These are phyloP conservation scores for Cytospora leucostoma DNA, from an alignment of 2,329 filamentous ascomycete species.

Conservation along the genomic window DNA sequence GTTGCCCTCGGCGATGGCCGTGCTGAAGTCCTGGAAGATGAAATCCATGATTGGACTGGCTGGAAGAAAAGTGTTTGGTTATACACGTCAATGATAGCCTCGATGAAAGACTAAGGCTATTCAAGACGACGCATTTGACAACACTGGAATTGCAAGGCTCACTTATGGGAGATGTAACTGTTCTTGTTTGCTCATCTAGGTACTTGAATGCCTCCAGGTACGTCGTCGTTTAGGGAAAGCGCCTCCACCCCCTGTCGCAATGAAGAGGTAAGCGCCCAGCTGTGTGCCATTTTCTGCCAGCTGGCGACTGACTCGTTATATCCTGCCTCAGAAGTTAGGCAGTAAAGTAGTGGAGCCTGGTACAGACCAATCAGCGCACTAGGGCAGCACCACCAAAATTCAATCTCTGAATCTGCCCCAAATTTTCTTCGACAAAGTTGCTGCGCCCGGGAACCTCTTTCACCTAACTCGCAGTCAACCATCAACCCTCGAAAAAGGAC, in stretches of 20 bases:
- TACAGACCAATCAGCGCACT: slow-evolving; percentile 20
- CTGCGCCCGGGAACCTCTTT: slow-evolving; percentile 3
- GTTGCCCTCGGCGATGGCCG: slow-evolving; percentile 64
- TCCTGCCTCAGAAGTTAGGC: slow-evolving; percentile 6
- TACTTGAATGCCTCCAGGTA: background rate
- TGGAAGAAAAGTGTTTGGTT: background rate
- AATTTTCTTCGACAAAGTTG: slow-evolving; percentile 24
- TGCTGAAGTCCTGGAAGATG: slow-evolving; percentile 72
- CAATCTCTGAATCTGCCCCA: slow-evolving; percentile 27
- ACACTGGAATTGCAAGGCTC: background rate
- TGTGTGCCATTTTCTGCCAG: background rate
- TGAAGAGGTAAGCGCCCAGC: background rate
- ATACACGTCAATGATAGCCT: background rate
- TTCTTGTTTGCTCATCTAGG: background rate
- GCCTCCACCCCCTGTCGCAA: background rate
- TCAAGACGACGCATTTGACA: background rate
- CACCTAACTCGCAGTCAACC: slow-evolving; percentile 24
- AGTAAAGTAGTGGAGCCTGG: slow-evolving; percentile 29
- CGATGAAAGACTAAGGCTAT: background rate
- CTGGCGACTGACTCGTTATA: background rate
- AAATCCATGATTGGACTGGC: slow-evolving; percentile 62
- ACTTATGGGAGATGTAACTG: background rate
- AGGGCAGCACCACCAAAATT: slow-evolving; percentile 20
- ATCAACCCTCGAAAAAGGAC: slow-evolving; percentile 33
- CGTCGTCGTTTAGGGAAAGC: background rate